Evolutionary conservation across 202 grass and related monocot genomes (phyloP).

Genomic region (Brachypodium distachyon): DNA sequence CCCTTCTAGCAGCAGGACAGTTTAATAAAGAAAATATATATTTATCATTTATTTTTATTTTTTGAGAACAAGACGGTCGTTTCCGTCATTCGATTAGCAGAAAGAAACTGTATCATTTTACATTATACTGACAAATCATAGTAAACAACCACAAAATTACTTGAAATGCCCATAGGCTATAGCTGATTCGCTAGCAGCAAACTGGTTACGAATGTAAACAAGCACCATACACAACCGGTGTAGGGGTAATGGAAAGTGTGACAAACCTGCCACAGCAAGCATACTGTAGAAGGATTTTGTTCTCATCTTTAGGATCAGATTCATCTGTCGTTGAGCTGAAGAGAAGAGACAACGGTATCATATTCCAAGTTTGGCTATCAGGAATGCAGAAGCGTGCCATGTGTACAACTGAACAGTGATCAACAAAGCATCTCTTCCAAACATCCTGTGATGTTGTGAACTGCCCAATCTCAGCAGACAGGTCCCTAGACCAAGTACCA

Average conservation of each 20-base stretch:
- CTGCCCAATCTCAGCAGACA: constrained; percentile 31
- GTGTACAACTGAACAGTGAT: constrained; percentile 45
- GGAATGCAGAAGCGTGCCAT: constrained; percentile 78
- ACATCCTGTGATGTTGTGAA: constrained; percentile 6
- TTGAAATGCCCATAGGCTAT: too few relatives aligned
- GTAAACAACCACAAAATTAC: not conserved
- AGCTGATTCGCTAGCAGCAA: not conserved
- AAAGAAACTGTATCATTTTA: not conserved
- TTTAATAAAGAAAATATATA: not conserved
- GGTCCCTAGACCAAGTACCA: constrained; percentile 73
- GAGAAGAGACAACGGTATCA: constrained; percentile 66
- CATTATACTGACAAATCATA: not conserved
- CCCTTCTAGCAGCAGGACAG: not conserved
- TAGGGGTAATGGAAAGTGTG: not conserved
- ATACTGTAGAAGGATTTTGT: constrained; percentile 50
- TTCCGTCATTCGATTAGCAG: too few relatives aligned
- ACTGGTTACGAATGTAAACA: not conserved
- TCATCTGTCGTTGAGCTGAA: constrained; percentile 41
- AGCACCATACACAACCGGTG: not conserved
- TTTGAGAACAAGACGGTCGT: too few relatives aligned
- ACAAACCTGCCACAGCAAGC: constrained; percentile 85
- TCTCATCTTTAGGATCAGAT: constrained; percentile 43
- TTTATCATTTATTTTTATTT: too few relatives aligned
- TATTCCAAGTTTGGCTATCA: constrained; percentile 89
- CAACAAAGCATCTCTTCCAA: constrained; percentile 87